Evolutionary conservation across 2,329 filamentous ascomycete genomes (phyloP), one percentile per base, ranked within the genome.

Genomic region (Clarireedia sp.): DNA sequence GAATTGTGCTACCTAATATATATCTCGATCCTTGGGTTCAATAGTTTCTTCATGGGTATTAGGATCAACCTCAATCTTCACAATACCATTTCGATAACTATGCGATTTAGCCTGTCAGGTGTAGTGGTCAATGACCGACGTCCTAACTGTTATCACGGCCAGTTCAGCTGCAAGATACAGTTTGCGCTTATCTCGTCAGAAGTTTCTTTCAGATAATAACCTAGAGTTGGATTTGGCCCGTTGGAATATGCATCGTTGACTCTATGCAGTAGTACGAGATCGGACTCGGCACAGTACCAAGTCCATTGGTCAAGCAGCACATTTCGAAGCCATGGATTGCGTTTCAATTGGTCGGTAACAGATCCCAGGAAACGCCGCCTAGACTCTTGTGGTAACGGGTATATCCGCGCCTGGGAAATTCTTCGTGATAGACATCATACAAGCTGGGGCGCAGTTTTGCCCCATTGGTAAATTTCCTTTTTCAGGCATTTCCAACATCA

Each of bases 11-110:
- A 54, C 52, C 17, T 54, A 54, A 54, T 54, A 17, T 48, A 48
- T 54, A 38, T 48, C 45, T 54, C 52, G 52, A 50, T 41, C 44
- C 51, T 23, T 49, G 52, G 23, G 52, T 50, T 54, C 52, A 43
- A 54, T 54, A 54, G 52, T 54, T 14, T 54, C 33, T 49, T 49
- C 37, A 49, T 44, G 52, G 52, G 17, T 41, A 23, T 48, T 23
- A 14, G 37, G 48, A 38, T 38, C 37, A 51, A 51, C 40, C 17
- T 29, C 40, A 17, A 33, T 36, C 37, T 50, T 21, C n/a, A 33
- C 10, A 17, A 48, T 41, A 19, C 41, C 17, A 23, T 14, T 21
- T 12, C 16, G n/a, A 41, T 19, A 19, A 14, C n/a, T 5, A 19
- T 19, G 38, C n/a, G 38, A 19, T 19, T 19, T 19, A 41, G 19